A percentile compares a stretch with the other conserved stretches of the same genome.
Evolutionary conservation across 768 basidiomycete species (phyloP).

Genomic region (Pulveroboletus sp.): DNA sequence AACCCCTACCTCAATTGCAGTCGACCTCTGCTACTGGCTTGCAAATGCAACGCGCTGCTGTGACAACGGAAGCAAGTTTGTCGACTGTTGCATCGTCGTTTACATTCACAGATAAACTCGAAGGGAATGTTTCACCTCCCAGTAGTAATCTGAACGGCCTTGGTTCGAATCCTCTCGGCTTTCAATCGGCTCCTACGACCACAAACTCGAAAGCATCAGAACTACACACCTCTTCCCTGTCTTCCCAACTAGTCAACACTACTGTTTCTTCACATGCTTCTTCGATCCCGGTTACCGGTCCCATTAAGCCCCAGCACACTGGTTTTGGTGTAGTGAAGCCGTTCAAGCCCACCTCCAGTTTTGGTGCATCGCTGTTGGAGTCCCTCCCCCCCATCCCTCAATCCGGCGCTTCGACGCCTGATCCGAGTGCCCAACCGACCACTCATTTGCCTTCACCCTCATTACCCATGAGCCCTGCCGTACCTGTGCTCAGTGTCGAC

Average conservation of each 20-base stretch:
- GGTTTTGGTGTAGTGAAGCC: slow-evolving; percentile 63
- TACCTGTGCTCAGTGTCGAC: slow-evolving; percentile 5
- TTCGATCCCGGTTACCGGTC: slow-evolving; percentile 30
- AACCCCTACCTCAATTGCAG: slow-evolving; percentile 28
- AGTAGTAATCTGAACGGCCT: slow-evolving; percentile 6
- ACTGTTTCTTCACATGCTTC: slow-evolving; percentile 31
- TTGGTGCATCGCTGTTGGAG: slow-evolving; percentile 71
- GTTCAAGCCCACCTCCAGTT: slow-evolving; percentile 79
- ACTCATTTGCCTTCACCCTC: slow-evolving; percentile 22
- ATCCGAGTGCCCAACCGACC: slow-evolving; percentile 14
- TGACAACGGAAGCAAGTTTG: slow-evolving; percentile 44
- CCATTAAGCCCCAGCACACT: slow-evolving; percentile 42
- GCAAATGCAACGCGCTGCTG: slow-evolving; percentile 23
- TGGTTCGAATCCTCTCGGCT: slow-evolving; percentile 22
- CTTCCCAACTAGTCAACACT: slow-evolving; percentile 49
- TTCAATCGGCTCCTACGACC: slow-evolving; percentile 34
- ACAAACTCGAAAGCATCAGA: slow-evolving; percentile 43
- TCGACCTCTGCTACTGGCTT: slow-evolving; percentile 28
- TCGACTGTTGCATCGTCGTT: slow-evolving; percentile 75
- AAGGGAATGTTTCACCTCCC: slow-evolving; percentile 12
- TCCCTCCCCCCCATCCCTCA: slow-evolving; percentile 71
- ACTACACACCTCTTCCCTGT: slow-evolving; percentile 42
- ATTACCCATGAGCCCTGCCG: slow-evolving; percentile 16
- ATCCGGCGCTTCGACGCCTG: slow-evolving; percentile 47
- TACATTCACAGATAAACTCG: slow-evolving; percentile 37